Evolutionary conservation across 208 protist genomes (phyloP).

Genomic region (Wallacemonas sp.): DNA sequence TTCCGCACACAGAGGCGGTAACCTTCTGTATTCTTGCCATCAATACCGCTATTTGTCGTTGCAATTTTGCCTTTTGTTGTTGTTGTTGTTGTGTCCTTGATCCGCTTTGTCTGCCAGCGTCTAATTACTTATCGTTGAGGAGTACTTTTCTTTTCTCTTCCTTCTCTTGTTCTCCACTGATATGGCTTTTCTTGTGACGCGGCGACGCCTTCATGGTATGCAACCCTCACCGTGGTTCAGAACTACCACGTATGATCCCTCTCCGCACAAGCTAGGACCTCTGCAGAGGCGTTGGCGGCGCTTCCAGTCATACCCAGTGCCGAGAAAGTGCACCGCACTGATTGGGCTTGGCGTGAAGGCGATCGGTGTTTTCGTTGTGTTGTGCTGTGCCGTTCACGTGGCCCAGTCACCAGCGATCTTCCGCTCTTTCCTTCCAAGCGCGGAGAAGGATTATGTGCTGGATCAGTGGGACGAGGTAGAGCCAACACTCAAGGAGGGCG

Average conservation of each 20-base stretch:
- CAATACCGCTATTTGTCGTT: too few relatives aligned
- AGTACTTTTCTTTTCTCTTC: slow-evolving; percentile 7
- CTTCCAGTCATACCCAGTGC: slow-evolving; percentile 15
- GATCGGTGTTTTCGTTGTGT: slow-evolving; percentile 29
- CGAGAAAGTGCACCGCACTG: slow-evolving; percentile 28
- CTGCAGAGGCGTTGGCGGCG: slow-evolving; percentile 17
- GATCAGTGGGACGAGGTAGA: slow-evolving; percentile 73
- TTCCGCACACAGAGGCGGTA: too few relatives aligned
- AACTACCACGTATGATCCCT: not conserved
- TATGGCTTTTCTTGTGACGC: slow-evolving; percentile 7
- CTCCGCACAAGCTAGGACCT: not conserved
- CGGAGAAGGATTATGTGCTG: slow-evolving; percentile 48
- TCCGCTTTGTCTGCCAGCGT: too few relatives aligned
- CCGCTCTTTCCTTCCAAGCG: slow-evolving; percentile 29
- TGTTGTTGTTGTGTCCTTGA: too few relatives aligned
- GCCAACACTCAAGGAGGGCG: slow-evolving; percentile 70
- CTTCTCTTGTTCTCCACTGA: slow-evolving; percentile 9
- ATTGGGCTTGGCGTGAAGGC: slow-evolving; percentile 6
- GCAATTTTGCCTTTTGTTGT: too few relatives aligned
- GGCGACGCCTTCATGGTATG: not conserved
- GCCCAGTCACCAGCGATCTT: slow-evolving; percentile 33
- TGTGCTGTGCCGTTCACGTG: slow-evolving; percentile 39
- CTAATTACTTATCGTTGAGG: not conserved
- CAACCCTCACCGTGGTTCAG: slow-evolving; percentile 8
- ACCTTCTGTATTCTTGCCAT: too few relatives aligned